These are phyloP conservation scores for Leptoxyphium fumago DNA, from an alignment of 2,329 filamentous ascomycete species.

Conservation along the genomic window DNA sequence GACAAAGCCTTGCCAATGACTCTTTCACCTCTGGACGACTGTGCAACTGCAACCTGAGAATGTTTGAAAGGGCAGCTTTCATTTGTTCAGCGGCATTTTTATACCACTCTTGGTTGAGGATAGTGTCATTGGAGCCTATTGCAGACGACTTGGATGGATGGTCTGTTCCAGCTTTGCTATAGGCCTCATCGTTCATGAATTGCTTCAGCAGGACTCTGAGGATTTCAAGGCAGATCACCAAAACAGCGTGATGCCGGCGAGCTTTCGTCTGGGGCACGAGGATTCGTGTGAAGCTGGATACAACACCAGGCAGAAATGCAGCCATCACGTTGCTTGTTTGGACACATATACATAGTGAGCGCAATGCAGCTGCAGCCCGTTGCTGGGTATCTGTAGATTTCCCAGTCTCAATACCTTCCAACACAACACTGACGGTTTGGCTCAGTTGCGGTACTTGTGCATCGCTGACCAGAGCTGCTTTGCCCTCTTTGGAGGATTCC, in stretches of 20 bases:
- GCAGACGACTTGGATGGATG: background rate
- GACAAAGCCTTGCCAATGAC: slow-evolving; percentile 55
- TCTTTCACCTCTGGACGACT: slow-evolving; percentile 52
- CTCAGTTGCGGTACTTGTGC: slow-evolving; percentile 63
- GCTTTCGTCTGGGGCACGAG: slow-evolving; percentile 53
- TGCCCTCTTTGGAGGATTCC: slow-evolving; percentile 28
- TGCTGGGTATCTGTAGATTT: slow-evolving; percentile 54
- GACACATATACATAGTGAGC: slow-evolving; percentile 47
- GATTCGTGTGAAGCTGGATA: slow-evolving; percentile 66
- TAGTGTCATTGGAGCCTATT: slow-evolving; percentile 10
- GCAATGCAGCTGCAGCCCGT: slow-evolving; percentile 51
- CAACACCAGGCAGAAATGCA: slow-evolving; percentile 73
- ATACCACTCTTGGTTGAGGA: slow-evolving; percentile 46
- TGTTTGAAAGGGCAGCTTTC: slow-evolving; percentile 63
- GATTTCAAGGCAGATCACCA: slow-evolving; percentile 28
- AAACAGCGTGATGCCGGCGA: slow-evolving; percentile 45
- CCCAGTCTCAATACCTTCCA: slow-evolving; percentile 57
- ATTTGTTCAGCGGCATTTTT: slow-evolving; percentile 67
- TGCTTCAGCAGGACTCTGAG: slow-evolving; percentile 8
- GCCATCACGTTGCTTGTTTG: slow-evolving; percentile 62
- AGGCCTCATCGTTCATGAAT: slow-evolving; percentile 5
- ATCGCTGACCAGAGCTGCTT: slow-evolving; percentile 37
- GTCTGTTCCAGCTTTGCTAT: slow-evolving; percentile 4
- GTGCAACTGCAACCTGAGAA: slow-evolving; percentile 61
- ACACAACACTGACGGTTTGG: slow-evolving; percentile 63